Base-by-base conservation (phyloP, 768 basidiomycete species). In the Calocera viscosa region DNA sequence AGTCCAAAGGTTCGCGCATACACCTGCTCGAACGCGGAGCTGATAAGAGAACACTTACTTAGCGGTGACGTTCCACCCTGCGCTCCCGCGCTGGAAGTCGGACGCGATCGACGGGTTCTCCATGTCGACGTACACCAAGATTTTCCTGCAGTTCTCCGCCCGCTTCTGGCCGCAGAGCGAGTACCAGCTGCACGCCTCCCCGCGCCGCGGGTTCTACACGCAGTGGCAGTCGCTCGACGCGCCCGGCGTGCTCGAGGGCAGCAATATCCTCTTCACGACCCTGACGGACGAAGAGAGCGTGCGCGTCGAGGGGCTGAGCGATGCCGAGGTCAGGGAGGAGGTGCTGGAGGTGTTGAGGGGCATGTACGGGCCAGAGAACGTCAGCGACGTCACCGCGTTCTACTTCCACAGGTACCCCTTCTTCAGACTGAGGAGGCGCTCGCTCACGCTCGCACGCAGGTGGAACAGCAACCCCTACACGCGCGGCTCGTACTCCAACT, bases 91-190 rank as follows among this genome's bases (percentile, higher is more conserved):
- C 11, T 88, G 81, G 78, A 88, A 87, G 72, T 67, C 77, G n/a
- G 86, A 87, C 67, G 86, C 86, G 2, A 82, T 87, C 39, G 80
- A 83, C 34, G 81, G 80, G 67, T 82, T 86, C 74, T 77, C 78
- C 14, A 87, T 88, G 86, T 79, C 77, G 5, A 85, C 81, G 0
- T 88, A 85, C 68, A 85, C 86, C 1, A 87, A 87, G 73, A 86
- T 88, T 28, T 87, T 86, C 74, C 71, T 87, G 63, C 80, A 84
- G 68, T 88, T 87, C 71, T 77, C 82, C 0, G 71, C 80, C 66
- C 84, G 83, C 28, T 88, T 88, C 73, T 87, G 82, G 82, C 40
- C 66, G 66, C 74, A 78, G 30, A 82, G 81, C 0, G 72, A 82
- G 78, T 60, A 28, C 30, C 53, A 60, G 30, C 53, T 60, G 16